phyloP scores from a whole-genome alignment of 2,329 filamentous ascomycete species.

The Pyricularia pennisetigena region DNA sequence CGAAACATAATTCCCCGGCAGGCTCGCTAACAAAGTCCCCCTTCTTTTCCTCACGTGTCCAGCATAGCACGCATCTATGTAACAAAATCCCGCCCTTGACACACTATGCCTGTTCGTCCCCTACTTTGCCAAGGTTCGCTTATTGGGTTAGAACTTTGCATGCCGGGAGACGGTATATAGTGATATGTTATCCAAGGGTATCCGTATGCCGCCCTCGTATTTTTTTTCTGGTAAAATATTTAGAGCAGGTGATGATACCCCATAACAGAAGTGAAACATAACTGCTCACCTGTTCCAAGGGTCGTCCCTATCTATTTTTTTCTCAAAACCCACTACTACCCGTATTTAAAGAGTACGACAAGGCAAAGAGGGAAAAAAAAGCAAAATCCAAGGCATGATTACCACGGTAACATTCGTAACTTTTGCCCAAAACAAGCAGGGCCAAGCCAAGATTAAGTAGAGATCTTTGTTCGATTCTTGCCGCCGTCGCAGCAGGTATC shows the following conservation, averaged over 20 bases:
- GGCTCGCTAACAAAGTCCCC: neutral
- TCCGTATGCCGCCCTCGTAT: neutral
- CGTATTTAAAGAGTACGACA: neutral
- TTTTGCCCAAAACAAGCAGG: neutral
- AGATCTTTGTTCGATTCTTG: neutral
- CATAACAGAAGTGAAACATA: neutral
- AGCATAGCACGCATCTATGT: neutral
- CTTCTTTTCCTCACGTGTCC: neutral
- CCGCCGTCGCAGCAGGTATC: too few relatives aligned
- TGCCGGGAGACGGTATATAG: neutral
- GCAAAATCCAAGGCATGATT: neutral
- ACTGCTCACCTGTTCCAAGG: neutral
- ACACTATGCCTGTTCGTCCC: too few relatives aligned
- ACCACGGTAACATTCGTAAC: neutral
- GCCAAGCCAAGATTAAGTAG: neutral
- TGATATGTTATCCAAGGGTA: neutral
- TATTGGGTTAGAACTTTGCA: neutral
- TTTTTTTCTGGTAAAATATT: neutral
- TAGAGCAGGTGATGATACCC: neutral
- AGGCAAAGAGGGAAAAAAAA: too few relatives aligned
- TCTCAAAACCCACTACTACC: neutral
- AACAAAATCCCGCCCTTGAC: neutral
- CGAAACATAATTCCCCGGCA: neutral
- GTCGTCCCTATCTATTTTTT: neutral
- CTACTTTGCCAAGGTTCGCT: neutral